Percentiles rank a stretch among this genome's conserved stretches.
Conservation (phyloP, 2,329 filamentous ascomycete species). For the Beauveria australis region DNA sequence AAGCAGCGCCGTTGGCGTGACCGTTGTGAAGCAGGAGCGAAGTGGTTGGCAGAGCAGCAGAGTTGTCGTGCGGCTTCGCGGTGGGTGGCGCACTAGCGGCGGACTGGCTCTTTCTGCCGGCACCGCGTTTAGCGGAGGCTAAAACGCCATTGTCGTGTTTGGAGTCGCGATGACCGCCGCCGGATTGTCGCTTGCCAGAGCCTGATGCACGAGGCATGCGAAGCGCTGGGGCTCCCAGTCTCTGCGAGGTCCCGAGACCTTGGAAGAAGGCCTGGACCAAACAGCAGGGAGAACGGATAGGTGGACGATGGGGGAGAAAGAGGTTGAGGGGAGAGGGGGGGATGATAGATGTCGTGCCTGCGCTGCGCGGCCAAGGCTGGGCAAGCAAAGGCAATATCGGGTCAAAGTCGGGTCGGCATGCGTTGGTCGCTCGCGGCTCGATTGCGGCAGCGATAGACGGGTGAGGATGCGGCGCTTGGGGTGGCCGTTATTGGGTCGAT, state of each 20-base stretch:
- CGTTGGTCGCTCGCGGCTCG: neutral
- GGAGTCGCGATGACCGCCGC: conserved; percentile 59
- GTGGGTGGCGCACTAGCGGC: conserved; percentile 29
- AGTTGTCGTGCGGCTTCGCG: conserved; percentile 24
- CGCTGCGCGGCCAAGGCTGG: neutral
- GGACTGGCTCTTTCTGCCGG: conserved; percentile 37
- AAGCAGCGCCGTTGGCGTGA: conserved; percentile 4
- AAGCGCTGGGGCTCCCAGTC: conserved; percentile 27
- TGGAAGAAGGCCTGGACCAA: conserved; percentile 24
- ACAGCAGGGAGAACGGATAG: conserved; percentile 24
- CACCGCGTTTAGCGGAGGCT: conserved; percentile 39
- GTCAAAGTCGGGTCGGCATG: conserved; percentile 6
- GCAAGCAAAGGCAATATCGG: neutral
- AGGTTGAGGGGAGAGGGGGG: neutral
- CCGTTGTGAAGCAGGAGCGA: conserved; percentile 14
- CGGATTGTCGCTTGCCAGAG: conserved; percentile 54
- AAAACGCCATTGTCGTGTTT: conserved; percentile 85
- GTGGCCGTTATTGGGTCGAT: too few relatives aligned
- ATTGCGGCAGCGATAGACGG: neutral
- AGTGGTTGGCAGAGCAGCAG: conserved; percentile 19
- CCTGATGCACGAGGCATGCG: conserved; percentile 55
- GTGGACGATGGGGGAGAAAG: conserved; percentile 10
- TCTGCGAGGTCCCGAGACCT: conserved; percentile 28
- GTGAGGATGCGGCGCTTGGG: neutral
- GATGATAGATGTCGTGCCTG: conserved; percentile 3